Evolutionary conservation across 805 yeast species (phyloP).

Genomic region (Candida michaelii): DNA sequence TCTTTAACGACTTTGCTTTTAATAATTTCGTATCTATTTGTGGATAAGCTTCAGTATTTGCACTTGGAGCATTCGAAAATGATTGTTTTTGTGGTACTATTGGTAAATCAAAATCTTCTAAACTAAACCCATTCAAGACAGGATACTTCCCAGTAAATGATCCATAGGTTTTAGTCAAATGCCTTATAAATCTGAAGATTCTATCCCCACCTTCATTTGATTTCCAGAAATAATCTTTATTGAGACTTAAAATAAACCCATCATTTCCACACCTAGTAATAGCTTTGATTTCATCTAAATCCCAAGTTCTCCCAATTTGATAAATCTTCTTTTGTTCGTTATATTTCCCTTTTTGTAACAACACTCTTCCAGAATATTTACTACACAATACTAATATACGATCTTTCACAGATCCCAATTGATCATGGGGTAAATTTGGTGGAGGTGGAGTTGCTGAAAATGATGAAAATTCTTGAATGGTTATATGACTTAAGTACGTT

Average conservation of each 20-base stretch:
- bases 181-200: constrained; percentile 34
- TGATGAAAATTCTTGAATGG: constrained; percentile 71
- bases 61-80: constrained; percentile 7
- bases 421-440: constrained; percentile 40
- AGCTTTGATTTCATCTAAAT: constrained; percentile 62
- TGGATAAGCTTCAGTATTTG: constrained; percentile 19
- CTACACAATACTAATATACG: constrained; percentile 63
- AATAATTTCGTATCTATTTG: constrained; percentile 21
- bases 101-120: constrained; percentile 36
- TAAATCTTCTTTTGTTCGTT: constrained; percentile 63
- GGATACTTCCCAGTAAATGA: constrained; percentile 40
- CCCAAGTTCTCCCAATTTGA: constrained; percentile 95
- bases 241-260: constrained; percentile 61
- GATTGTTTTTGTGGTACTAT: constrained; percentile 20
- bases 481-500: constrained; percentile 72
- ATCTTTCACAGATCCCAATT: constrained; percentile 46
- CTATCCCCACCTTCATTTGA: constrained; percentile 39
- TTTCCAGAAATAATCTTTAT: constrained; percentile 81
- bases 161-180: constrained; percentile 31
- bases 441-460: constrained; percentile 74
- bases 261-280: constrained; percentile 54
- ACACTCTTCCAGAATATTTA: constrained; percentile 64
- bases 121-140: constrained; percentile 28
- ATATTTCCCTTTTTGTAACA: constrained; percentile 83
- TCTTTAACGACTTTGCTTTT: constrained; percentile 23